Evolutionary conservation across 164 flowering plant species (phyloP).

Genomic region (Umbellularia californica): DNA sequence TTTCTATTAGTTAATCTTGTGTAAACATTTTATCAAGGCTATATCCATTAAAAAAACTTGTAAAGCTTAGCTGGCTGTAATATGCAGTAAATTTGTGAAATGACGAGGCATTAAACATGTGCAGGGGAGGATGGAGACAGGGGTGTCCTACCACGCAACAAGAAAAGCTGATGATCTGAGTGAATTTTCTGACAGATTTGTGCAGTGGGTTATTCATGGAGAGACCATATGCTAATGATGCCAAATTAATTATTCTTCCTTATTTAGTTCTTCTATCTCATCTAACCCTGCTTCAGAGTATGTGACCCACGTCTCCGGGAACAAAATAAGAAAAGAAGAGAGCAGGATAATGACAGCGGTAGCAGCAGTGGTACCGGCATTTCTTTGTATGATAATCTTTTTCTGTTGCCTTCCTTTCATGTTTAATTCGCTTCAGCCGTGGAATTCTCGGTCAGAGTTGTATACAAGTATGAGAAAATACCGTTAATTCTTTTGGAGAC

Average conservation of each 20-base stretch:
- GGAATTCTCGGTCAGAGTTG: slow-evolving; percentile 12
- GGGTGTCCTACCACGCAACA: slow-evolving; percentile 15
- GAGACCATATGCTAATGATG: slow-evolving; percentile 39
- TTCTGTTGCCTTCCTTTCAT: not conserved
- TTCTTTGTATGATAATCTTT: slow-evolving; percentile 13
- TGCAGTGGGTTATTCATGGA: slow-evolving; percentile 59
- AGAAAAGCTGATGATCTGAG: slow-evolving; percentile 17
- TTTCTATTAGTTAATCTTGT: no score
- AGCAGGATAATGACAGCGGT: not conserved
- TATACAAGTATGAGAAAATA: slow-evolving; percentile 17
- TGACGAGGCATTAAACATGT: not conserved
- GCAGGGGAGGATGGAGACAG: slow-evolving; percentile 41
- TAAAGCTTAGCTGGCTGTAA: no score
- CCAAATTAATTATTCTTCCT: not conserved
- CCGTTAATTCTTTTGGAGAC: slow-evolving; percentile 17
- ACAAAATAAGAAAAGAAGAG: not conserved
- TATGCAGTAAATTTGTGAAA: no score
- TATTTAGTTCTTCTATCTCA: not conserved
- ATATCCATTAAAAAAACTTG: no score
- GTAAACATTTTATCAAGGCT: no score
- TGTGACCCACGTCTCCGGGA: slow-evolving; percentile 14
- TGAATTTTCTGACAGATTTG: slow-evolving; percentile 50
- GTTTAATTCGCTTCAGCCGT: slow-evolving; percentile 13
- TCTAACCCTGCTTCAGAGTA: slow-evolving; percentile 39
- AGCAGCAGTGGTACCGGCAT: slow-evolving; percentile 16